phyloP scores from a whole-genome alignment of 192 early-diverging fungal genomes.

The Linnemannia exigua region DNA sequence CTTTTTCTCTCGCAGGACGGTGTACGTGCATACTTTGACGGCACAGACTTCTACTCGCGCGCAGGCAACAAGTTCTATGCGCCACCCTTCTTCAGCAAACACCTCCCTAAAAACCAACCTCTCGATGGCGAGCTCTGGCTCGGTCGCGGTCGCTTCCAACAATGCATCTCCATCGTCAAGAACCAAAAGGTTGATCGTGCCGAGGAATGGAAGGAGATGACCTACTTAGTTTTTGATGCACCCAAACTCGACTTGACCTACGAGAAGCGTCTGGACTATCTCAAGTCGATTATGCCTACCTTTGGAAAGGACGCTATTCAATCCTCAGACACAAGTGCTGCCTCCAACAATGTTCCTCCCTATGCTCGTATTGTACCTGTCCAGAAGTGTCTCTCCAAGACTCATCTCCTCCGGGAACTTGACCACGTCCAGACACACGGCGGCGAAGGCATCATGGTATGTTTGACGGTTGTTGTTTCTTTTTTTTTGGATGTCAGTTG shows the following conservation, averaged over 20 bases:
- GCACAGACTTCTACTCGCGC: conserved; percentile 65
- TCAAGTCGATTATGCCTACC: conserved; percentile 56
- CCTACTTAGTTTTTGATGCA: conserved; percentile 75
- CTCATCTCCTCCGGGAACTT: conserved; percentile 65
- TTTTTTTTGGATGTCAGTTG: not conserved
- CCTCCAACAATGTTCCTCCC: conserved; percentile 33
- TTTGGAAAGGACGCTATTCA: conserved; percentile 33
- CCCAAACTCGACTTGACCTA: conserved; percentile 65
- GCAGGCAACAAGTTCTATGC: conserved; percentile 71
- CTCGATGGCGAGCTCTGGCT: conserved; percentile 82
- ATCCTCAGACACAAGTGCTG: not conserved
- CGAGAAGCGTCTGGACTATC: conserved; percentile 65
- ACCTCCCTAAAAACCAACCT: conserved; percentile 65
- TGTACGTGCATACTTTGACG: conserved; percentile 75
- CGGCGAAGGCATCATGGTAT: conserved; percentile 81
- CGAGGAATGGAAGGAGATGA: conserved; percentile 66
- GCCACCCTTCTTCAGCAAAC: conserved; percentile 62
- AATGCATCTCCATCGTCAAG: conserved; percentile 76
- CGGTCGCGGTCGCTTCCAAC: conserved; percentile 74
- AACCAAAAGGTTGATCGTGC: conserved; percentile 48
- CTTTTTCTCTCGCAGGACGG: conserved; percentile 62
- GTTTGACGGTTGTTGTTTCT: conserved; percentile 25
- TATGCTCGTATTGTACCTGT: conserved; percentile 66
- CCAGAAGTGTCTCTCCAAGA: conserved; percentile 50
- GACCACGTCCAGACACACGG: conserved; percentile 68